Conservation (phyloP, 2,329 filamentous ascomycete species). For the Fusarium solani-melongenae region DNA sequence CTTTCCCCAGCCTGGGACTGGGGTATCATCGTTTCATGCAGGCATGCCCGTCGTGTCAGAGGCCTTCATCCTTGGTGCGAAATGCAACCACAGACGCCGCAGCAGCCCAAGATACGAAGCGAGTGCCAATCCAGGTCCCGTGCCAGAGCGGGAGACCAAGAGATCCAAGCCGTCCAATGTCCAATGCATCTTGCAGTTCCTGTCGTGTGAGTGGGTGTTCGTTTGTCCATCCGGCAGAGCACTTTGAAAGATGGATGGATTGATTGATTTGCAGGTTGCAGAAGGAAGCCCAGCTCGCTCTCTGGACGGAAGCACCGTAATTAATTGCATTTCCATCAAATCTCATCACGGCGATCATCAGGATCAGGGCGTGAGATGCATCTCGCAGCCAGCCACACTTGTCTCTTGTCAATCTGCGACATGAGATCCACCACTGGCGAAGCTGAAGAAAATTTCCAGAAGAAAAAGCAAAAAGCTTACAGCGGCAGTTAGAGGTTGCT, state of each 20-base stretch:
- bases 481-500: slow-evolving; percentile 10
- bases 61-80: not conserved
- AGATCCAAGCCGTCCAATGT: not conserved
- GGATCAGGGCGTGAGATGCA: not conserved
- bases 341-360: not conserved
- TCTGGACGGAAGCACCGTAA: not conserved
- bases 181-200: not conserved
- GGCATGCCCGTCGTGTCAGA: slow-evolving; percentile 8
- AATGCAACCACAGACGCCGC: not conserved
- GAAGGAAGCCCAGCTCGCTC: not conserved
- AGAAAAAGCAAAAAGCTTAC: slow-evolving; percentile 39
- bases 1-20: not conserved
- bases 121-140: slow-evolving; percentile 3
- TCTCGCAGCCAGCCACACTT: slow-evolving; percentile 10
- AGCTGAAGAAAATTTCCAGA: slow-evolving; percentile 36
- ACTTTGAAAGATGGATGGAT: not conserved
- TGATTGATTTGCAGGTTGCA: not conserved
- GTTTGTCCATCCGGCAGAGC: not conserved
- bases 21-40: slow-evolving; percentile 10
- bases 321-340: slow-evolving; percentile 1
- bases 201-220: not conserved
- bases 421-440: slow-evolving; percentile 22
- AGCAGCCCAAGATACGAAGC: not conserved
- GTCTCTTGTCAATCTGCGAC: slow-evolving; percentile 12
- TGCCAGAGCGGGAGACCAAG: not conserved